Percentiles rank a stretch among this genome's conserved stretches.
phyloP scores from a whole-genome alignment of 164 flowering plant genomes.

The Akebia trifoliata region DNA sequence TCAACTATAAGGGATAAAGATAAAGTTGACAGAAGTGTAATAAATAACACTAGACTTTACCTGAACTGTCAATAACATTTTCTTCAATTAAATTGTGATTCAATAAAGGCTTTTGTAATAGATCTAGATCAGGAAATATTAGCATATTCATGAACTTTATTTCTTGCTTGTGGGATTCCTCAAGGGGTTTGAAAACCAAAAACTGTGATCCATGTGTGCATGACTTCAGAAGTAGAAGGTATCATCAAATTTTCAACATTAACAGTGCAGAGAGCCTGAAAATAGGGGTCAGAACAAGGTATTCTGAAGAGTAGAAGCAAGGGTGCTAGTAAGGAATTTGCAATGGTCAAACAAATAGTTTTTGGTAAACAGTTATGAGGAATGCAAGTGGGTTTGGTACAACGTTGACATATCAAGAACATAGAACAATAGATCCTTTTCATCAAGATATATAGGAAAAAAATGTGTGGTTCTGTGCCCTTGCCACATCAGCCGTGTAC shows the following conservation, averaged over 20 bases:
- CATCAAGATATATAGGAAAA: too few relatives aligned
- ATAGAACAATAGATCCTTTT: too few relatives aligned
- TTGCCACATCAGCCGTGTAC: too few relatives aligned
- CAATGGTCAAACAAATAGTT: too few relatives aligned
- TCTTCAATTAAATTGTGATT: conserved; percentile 26
- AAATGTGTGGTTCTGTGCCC: too few relatives aligned
- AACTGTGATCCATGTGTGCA: conserved; percentile 72
- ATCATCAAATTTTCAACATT: conserved; percentile 79
- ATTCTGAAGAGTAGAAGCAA: neutral
- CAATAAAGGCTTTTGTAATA: conserved; percentile 61
- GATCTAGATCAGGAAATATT: conserved; percentile 85
- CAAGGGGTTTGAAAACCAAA: conserved; percentile 73
- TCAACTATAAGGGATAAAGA: neutral
- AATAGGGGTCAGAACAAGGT: neutral
- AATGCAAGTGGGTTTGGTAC: too few relatives aligned
- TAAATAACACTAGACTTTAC: too few relatives aligned
- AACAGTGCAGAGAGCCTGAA: conserved; percentile 63
- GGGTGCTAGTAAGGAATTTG: neutral
- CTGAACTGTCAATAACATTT: conserved; percentile 20
- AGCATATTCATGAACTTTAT: conserved; percentile 73
- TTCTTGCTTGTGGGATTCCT: conserved; percentile 60
- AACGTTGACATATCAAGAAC: too few relatives aligned
- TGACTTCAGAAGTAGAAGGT: conserved; percentile 83
- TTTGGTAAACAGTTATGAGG: too few relatives aligned
- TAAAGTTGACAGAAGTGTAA: neutral